A percentile compares a stretch with the other conserved stretches of the same genome.
phyloP scores from a whole-genome alignment of 176 grass and related monocot genomes.

The Oryza meyeriana region DNA sequence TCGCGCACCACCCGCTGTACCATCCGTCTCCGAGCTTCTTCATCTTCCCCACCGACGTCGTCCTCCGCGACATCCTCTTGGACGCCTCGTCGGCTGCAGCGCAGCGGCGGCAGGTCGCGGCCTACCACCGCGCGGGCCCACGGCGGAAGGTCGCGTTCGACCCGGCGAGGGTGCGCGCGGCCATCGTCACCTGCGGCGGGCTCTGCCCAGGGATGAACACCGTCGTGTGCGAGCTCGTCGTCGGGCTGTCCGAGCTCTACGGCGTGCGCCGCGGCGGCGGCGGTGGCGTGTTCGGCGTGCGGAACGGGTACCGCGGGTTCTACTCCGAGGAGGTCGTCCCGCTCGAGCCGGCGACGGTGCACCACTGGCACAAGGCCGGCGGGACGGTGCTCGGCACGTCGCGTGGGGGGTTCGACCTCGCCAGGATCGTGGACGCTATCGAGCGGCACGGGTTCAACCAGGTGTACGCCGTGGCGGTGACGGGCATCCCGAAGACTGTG shows the following conservation, averaged over 20 bases:
- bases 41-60: no score
- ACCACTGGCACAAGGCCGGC: slow-evolving; percentile 83
- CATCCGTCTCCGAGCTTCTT: no score
- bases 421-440: slow-evolving; percentile 82
- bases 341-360: slow-evolving; percentile 48
- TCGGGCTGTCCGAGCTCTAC: slow-evolving; percentile 48
- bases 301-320: slow-evolving; percentile 67
- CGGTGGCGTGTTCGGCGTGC: slow-evolving; percentile 65
- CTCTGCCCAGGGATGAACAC: no score
- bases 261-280: slow-evolving; percentile 37
- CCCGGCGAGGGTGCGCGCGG: no score
- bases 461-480: slow-evolving; percentile 71
- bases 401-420: slow-evolving; percentile 72
- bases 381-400: slow-evolving; percentile 74
- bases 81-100: no score
- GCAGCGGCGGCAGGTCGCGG: no score
- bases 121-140: no score
- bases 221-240: slow-evolving; percentile 54
- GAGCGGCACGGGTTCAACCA: slow-evolving; percentile 74
- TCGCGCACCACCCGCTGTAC: no score
- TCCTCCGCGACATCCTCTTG: no score
- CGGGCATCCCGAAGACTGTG: slow-evolving; percentile 77
- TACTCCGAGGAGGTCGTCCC: slow-evolving; percentile 47
- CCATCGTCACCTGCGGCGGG: no score
- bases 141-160: no score